A percentile compares a stretch with the other conserved stretches of the same genome.
Conservation (phyloP, 2,329 filamentous ascomycete species). For the Fonsecaea nubica region DNA sequence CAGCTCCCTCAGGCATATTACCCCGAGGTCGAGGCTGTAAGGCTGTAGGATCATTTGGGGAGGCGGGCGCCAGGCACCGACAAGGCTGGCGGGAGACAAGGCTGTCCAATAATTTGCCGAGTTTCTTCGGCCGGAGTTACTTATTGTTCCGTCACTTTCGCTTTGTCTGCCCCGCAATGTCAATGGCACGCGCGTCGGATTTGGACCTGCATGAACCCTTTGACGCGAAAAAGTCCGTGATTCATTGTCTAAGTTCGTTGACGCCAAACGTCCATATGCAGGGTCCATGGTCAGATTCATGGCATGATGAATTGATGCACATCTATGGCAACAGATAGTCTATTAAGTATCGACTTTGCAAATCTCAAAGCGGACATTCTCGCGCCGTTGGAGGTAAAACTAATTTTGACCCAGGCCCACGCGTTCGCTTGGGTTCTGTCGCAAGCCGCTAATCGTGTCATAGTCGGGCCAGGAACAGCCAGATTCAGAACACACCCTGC, state of each 20-base stretch:
- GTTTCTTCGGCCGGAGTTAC: not conserved
- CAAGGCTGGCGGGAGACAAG: not conserved
- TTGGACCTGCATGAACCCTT: not conserved
- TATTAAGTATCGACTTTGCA: slow-evolving; percentile 31
- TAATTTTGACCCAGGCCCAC: slow-evolving; percentile 6
- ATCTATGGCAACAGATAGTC: slow-evolving; percentile 34
- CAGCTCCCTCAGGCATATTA: not conserved
- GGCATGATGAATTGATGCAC: slow-evolving; percentile 4
- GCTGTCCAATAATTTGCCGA: not conserved
- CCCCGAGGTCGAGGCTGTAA: not conserved
- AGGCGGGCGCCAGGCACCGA: too few species aligned
- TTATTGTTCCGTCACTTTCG: not conserved
- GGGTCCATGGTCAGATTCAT: not conserved
- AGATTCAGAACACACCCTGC: slow-evolving; percentile 21
- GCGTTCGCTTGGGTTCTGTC: not conserved
- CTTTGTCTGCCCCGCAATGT: not conserved
- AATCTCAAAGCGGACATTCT: slow-evolving; percentile 26
- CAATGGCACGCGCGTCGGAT: not conserved
- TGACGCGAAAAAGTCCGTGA: not conserved
- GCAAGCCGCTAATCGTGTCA: slow-evolving; percentile 31
- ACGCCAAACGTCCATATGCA: slow-evolving; percentile 9
- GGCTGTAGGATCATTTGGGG: too few species aligned
- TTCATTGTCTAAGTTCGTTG: not conserved
- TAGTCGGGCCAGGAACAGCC: slow-evolving; percentile 28
- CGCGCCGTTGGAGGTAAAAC: slow-evolving; percentile 20